Percentiles rank a stretch among this genome's conserved stretches.
These are phyloP conservation scores for Fusarium nygamai DNA, from an alignment of 2,329 filamentous ascomycete genomes.

Conservation along the genomic window DNA sequence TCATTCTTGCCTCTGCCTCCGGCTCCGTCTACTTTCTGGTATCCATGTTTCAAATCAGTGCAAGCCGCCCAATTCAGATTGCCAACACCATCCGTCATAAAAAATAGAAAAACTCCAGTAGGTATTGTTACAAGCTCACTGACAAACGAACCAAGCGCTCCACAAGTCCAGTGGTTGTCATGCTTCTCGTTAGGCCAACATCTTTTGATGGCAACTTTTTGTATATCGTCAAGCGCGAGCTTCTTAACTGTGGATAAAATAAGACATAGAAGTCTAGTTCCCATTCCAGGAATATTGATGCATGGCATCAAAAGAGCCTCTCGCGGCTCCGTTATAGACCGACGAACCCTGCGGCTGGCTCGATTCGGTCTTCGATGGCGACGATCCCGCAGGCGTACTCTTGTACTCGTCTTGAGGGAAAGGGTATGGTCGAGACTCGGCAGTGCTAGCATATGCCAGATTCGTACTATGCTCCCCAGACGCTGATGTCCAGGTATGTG, in stretches of 20 bases:
- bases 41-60: constrained; percentile 34
- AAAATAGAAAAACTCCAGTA: constrained; percentile 33
- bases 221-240: constrained; percentile 35
- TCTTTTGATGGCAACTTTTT: constrained; percentile 30
- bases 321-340: constrained; percentile 52
- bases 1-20: not conserved
- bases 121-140: constrained; percentile 44
- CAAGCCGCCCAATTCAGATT: constrained; percentile 39
- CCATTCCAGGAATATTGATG: constrained; percentile 68
- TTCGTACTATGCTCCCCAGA: constrained; percentile 58
- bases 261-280: constrained; percentile 48
- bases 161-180: constrained; percentile 34
- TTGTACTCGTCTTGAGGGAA: constrained; percentile 62
- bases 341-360: constrained; percentile 53
- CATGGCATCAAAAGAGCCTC: constrained; percentile 60
- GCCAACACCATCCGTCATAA: constrained; percentile 41
- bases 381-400: constrained; percentile 37
- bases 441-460: constrained; percentile 56
- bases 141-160: constrained; percentile 36
- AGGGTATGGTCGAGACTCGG: constrained; percentile 59
- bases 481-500: constrained; percentile 62
- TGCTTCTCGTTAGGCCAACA: constrained; percentile 36
- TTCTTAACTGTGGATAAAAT: constrained; percentile 13
- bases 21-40: constrained; percentile 33
- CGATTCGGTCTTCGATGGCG: constrained; percentile 49